Conservation (phyloP, 176 grass and related monocot species). For the Tuctoria greenei region DNA sequence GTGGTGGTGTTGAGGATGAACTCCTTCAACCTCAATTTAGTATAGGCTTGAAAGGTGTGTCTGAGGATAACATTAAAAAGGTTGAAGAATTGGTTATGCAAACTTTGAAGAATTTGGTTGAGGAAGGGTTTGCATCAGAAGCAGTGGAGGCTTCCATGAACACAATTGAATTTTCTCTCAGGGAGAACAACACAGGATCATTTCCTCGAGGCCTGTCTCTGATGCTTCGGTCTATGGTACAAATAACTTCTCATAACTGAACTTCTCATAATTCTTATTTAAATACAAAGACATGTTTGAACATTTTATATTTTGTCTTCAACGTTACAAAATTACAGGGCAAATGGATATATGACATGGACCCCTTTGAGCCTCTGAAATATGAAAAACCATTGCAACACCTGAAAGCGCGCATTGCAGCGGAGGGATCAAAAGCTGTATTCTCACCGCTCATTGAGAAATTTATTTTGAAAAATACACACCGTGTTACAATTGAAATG, state of each 20-base stretch:
- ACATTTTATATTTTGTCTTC: slow-evolving; percentile 32
- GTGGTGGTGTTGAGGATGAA: slow-evolving; percentile 96
- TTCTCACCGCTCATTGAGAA: slow-evolving; percentile 83
- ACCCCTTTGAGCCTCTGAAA: slow-evolving; percentile 97
- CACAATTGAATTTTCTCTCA: slow-evolving; percentile 90
- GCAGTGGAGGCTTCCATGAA: slow-evolving; percentile 98
- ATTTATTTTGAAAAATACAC: slow-evolving; percentile 83
- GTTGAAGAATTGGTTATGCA: slow-evolving; percentile 87
- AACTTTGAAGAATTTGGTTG: slow-evolving; percentile 66
- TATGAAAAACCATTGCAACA: slow-evolving; percentile 84
- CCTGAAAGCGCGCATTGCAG: slow-evolving; percentile 81
- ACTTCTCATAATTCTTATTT: not conserved
- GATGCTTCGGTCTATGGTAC: slow-evolving; percentile 97
- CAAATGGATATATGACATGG: slow-evolving; percentile 99
- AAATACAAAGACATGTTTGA: slow-evolving; percentile 13
- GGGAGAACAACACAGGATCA: slow-evolving; percentile 95
- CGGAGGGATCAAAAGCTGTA: slow-evolving; percentile 85
- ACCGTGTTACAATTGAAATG: slow-evolving; percentile 94
- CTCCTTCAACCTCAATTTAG: slow-evolving; percentile 95
- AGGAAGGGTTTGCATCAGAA: slow-evolving; percentile 88
- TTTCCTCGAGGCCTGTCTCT: slow-evolving; percentile 93
- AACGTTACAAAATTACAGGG: slow-evolving; percentile 57
- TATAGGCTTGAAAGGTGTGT: slow-evolving; percentile 91
- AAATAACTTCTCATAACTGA: slow-evolving; percentile 12
- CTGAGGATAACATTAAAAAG: slow-evolving; percentile 69